Evolutionary conservation across 2,329 filamentous ascomycete genomes (phyloP).

Genomic region (Helotiales sp.): DNA sequence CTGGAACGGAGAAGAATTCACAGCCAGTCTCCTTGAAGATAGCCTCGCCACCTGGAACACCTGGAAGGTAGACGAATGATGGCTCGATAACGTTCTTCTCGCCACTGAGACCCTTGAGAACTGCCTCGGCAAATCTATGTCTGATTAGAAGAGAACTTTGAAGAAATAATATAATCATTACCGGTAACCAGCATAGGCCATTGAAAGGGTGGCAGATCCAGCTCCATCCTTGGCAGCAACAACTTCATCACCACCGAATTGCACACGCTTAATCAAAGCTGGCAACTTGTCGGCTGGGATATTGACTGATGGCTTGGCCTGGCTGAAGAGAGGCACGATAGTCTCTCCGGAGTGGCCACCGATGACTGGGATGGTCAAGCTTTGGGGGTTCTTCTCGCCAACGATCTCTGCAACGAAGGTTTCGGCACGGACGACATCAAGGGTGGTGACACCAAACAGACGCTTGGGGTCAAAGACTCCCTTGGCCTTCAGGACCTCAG

Average conservation of each 20-base stretch:
- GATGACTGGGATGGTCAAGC: constrained; percentile 86
- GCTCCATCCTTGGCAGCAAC: constrained; percentile 92
- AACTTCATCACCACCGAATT: constrained; percentile 97
- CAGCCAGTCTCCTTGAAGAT: constrained; percentile 80
- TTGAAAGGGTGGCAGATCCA: constrained; percentile 88
- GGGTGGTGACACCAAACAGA: constrained; percentile 97
- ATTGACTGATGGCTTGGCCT: constrained; percentile 74
- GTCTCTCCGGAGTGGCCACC: constrained; percentile 98
- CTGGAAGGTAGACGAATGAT: constrained; percentile 92
- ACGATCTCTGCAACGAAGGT: constrained; percentile 88
- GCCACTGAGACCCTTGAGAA: constrained; percentile 90
- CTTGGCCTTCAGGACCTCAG: constrained; percentile 92
- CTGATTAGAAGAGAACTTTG: constrained; percentile 12
- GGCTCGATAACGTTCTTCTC: constrained; percentile 93
- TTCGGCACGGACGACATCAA: constrained; percentile 97
- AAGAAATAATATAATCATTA: constrained; percentile 40
- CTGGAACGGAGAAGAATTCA: constrained; percentile 95
- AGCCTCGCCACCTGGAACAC: constrained; percentile 82
- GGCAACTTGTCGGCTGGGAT: constrained; percentile 91
- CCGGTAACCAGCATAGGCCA: constrained; percentile 95
- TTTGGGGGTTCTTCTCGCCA: constrained; percentile 78
- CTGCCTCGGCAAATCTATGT: constrained; percentile 83
- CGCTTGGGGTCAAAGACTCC: constrained; percentile 93
- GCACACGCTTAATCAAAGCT: constrained; percentile 87
- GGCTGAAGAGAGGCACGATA: constrained; percentile 96